Base-by-base conservation (phyloP, 1,284 basidiomycete genomes). In the Cryptococcus sp. region DNA sequence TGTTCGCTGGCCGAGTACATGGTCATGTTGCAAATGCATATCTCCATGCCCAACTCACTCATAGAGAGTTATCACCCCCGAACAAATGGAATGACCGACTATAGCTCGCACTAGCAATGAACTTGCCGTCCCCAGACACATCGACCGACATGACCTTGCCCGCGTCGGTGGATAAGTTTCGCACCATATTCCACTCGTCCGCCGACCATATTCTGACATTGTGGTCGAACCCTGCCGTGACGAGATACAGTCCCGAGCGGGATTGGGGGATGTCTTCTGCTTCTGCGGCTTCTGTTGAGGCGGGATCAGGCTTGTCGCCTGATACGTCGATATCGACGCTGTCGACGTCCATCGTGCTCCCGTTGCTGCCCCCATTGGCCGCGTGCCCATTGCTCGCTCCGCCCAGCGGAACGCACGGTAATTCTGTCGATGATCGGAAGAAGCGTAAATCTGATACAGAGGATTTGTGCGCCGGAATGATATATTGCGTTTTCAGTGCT, bases 61-160 rank as follows among this genome's bases (percentile, higher is more conserved):
- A 72, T 55, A 75, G 56, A 41, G 71, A 73, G 43, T 76, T 66
- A 83, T 87, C 75, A 85, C 89, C 52, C 84, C 88, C 55, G 77
- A 90, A 96, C 53, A 97, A 81, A 76, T 96, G 93, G 84, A 93
- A 96, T 75, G 90, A 93, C 62, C 93, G 84, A 79, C 91, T 93
- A 77, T 92, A 96, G 57, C 91, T 93, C 27, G 92, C 93, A 11
- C 88, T 89, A 3, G 89, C 93, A 46, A 97, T 84, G 72, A 91
- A 84, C 71, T 88, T 87, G 22, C 87, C 91, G 72, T 96, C 90
- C 60, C 83, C 81, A 22, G 87, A 86, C 23, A 98, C 82, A 76
- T 99, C 96, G 35, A 95, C 93, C 39, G 90, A 93, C 96, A 99
- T 99, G 59, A 98, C 93, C 78, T 98, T 98, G 39, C 93, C 93